Percentiles rank a stretch among this genome's conserved stretches.
phyloP scores from a whole-genome alignment of 1,139 yeast species.

The Sugiyamaella grinbergsii region DNA sequence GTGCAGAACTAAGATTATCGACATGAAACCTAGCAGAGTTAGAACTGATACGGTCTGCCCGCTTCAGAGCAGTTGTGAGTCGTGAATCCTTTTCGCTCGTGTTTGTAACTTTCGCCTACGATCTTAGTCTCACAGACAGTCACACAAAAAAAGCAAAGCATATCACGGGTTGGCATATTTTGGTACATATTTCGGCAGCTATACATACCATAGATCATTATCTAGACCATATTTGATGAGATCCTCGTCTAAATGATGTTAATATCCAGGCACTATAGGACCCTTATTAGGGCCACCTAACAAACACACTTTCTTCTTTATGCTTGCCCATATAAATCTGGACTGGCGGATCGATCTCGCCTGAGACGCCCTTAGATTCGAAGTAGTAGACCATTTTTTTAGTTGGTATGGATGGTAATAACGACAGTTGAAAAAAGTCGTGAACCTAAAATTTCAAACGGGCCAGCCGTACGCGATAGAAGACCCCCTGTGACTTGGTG shows the following conservation, averaged over 20 bases:
- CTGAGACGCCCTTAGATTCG: conserved; percentile 48
- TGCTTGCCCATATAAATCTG: conserved; percentile 72
- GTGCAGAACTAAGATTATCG: conserved; percentile 79
- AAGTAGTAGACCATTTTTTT: conserved; percentile 63
- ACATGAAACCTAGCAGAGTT: conserved; percentile 58
- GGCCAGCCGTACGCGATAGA: no score
- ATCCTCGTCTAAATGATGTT: conserved; percentile 51
- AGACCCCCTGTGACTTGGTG: no score
- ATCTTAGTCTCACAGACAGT: neutral
- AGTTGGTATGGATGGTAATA: neutral
- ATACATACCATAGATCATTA: conserved; percentile 62
- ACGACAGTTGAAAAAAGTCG: conserved; percentile 3
- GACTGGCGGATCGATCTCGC: conserved; percentile 39
- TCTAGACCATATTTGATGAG: conserved; percentile 70
- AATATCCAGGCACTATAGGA: neutral
- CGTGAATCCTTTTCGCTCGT: no score
- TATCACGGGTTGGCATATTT: no score
- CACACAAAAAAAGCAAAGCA: no score
- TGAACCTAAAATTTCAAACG: no score
- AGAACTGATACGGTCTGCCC: neutral
- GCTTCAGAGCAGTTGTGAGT: no score
- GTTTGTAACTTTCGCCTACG: no score
- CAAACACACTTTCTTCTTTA: conserved; percentile 58
- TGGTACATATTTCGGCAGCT: no score
- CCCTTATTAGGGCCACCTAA: neutral